phyloP scores from a whole-genome alignment of 257 asterid species.

The Osmanthus fragrans region DNA sequence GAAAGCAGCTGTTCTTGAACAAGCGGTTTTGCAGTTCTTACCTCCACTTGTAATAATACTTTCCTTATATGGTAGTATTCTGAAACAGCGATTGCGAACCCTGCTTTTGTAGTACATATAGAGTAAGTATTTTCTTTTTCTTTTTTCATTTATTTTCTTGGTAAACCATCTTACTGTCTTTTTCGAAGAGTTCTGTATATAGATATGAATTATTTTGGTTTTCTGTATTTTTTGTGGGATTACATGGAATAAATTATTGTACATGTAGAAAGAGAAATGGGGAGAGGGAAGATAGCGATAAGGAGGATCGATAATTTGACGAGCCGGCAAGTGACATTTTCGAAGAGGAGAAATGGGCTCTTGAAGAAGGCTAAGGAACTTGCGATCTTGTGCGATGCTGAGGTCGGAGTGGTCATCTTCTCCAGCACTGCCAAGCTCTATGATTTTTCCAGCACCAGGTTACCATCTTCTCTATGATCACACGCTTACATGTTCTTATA shows the following conservation, averaged over 20 bases:
- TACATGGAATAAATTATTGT: not conserved
- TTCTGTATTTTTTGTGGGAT: not conserved
- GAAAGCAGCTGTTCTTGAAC: not conserved
- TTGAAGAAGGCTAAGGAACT: slow-evolving; percentile 49
- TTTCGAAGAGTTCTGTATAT: not conserved
- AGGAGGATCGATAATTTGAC: slow-evolving; percentile 46
- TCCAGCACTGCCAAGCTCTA: slow-evolving; percentile 50
- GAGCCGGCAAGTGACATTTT: slow-evolving; percentile 47
- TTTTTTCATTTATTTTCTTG: not conserved
- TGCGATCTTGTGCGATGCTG: slow-evolving; percentile 43
- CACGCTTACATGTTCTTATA: not conserved
- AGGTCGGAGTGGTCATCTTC: slow-evolving; percentile 43
- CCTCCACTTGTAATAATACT: not conserved
- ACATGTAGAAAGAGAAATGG: slow-evolving; percentile 25
- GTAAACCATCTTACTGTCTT: not conserved
- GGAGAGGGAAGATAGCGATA: slow-evolving; percentile 48
- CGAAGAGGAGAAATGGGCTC: slow-evolving; percentile 46
- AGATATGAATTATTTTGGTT: not conserved
- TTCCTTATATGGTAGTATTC: not conserved
- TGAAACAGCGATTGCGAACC: not conserved
- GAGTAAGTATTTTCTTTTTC: not conserved
- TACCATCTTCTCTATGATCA: not conserved
- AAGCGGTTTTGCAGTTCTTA: not conserved
- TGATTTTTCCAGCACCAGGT: slow-evolving; percentile 42
- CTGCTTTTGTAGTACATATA: not conserved